Evolutionary conservation across 352 stramenopile genomes (phyloP).

Genomic region (Pythium insidiosum): DNA sequence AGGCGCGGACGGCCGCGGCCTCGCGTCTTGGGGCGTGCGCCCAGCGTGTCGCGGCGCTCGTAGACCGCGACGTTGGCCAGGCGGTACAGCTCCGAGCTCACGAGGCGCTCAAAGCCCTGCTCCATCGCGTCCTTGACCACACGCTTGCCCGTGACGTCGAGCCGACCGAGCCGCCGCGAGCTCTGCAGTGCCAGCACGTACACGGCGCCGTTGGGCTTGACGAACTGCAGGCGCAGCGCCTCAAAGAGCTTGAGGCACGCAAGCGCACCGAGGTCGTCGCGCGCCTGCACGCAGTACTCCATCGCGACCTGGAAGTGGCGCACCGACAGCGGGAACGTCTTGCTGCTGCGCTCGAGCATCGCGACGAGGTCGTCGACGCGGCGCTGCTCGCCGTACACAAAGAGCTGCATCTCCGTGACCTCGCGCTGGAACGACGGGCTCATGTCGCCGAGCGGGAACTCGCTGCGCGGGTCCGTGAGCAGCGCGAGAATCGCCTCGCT

Average conservation of each 20-base stretch:
- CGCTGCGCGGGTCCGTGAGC: conserved; percentile 25
- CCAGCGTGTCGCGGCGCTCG: conserved; percentile 3
- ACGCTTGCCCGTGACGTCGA: conserved; percentile 40
- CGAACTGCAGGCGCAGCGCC: conserved; percentile 57
- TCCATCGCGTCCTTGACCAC: conserved; percentile 44
- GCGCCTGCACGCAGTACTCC: conserved; percentile 36
- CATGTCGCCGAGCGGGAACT: conserved; percentile 41
- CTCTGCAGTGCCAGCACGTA: conserved; percentile 67
- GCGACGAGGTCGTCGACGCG: conserved; percentile 29
- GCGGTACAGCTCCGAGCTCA: conserved; percentile 18
- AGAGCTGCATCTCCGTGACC: conserved; percentile 62
- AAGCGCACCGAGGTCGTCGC: conserved; percentile 21
- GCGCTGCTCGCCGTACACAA: conserved; percentile 48
- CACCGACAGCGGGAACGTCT: conserved; percentile 41
- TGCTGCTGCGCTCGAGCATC: conserved; percentile 35
- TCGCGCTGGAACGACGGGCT: conserved; percentile 53
- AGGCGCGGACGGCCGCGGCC: conserved; percentile 14
- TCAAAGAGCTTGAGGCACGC: conserved; percentile 68
- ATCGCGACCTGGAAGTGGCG: conserved; percentile 65
- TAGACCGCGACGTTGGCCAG: conserved; percentile 7
- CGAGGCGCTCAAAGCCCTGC: conserved; percentile 30
- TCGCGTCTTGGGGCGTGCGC: conserved; percentile 5
- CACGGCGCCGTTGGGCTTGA: conserved; percentile 65
- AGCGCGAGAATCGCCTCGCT: conserved; percentile 43
- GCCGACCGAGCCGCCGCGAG: conserved; percentile 35